phyloP scores from a whole-genome alignment of 2,329 filamentous ascomycete species.

The Monilinia fructigena region DNA sequence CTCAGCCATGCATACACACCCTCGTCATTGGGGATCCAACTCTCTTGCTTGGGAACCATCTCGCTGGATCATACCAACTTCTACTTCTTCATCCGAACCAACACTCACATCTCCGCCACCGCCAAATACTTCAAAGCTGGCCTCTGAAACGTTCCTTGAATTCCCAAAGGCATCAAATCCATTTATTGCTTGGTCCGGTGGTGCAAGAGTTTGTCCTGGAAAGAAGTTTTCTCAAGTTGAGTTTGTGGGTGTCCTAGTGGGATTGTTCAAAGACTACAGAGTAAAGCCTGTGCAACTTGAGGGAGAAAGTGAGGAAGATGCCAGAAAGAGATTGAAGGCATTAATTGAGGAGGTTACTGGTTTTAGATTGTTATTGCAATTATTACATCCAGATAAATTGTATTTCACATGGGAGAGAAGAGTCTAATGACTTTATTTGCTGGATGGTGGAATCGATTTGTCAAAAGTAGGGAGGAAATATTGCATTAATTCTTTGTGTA shows the following conservation, averaged over 20 bases:
- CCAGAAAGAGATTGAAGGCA: neutral
- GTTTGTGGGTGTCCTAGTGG: neutral
- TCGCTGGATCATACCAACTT: neutral
- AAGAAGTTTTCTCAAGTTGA: neutral
- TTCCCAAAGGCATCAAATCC: neutral
- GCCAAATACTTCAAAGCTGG: neutral
- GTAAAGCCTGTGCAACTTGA: neutral
- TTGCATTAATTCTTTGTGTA: too few relatives aligned
- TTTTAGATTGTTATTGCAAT: neutral
- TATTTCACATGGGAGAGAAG: neutral
- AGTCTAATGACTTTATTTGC: neutral
- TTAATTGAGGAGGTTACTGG: neutral
- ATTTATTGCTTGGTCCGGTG: neutral
- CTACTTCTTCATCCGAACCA: neutral
- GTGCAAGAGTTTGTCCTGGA: neutral
- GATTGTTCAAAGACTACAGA: neutral
- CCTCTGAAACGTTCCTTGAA: neutral
- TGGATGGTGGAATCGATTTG: too few relatives aligned
- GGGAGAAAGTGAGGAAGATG: neutral
- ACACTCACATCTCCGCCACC: neutral
- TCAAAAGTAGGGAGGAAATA: too few relatives aligned
- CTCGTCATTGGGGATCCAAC: constrained; percentile 15
- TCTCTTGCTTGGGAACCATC: constrained; percentile 13
- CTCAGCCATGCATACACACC: constrained; percentile 13
- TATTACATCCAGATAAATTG: neutral